Base-by-base conservation (phyloP, 257 asterid genomes). In the Plantago elongata region DNA sequence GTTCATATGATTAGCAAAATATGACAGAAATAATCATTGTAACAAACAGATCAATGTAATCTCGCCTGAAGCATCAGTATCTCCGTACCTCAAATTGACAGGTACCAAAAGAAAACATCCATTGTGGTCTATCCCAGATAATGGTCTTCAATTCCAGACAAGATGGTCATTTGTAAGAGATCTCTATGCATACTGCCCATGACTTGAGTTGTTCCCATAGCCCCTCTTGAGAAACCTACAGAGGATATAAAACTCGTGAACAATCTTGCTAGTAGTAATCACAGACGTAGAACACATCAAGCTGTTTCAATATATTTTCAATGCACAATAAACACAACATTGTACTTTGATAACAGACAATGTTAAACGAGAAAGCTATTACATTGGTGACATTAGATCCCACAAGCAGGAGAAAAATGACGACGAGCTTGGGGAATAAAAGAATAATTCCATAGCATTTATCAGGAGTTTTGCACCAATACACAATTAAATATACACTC, bases 91-190 rank as follows among this genome's bases (percentile, higher is more conserved):
- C 43, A 9, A 54, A 12, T 11, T 54, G 11, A 27, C 9, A 54
- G 13, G 13, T 54, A 27, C 11, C 38, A 30, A 51, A 51, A 54
- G 34, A 13, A 54, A n/a, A 54, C 90, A 70, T 82, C 89, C 99
- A 85, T 64, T 61, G 93, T 77, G 54, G 82, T 82, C 87, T 96
- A 79, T 89, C 97, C 99, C 99, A 93, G 63, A 97, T 89, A 97
- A 93, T 78, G 77, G 80, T 93, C 79, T 87, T 97, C 74, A 87
- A 70, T 78, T 93, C 99, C 80, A 93, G 70, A 93, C 89, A 83
- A 89, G 97, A 75, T 89, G 82, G 73, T 93, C 99, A 64, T 89
- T 87, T 77, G 89, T 74, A 72, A 89, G 99, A 72, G 95, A 84
- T 77, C 92, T 77, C 38, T 87, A 83, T 46, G 96, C 92, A 74